Conservation (phyloP, 2,329 filamentous ascomycete genomes). For the Colletotrichum tropicale region DNA sequence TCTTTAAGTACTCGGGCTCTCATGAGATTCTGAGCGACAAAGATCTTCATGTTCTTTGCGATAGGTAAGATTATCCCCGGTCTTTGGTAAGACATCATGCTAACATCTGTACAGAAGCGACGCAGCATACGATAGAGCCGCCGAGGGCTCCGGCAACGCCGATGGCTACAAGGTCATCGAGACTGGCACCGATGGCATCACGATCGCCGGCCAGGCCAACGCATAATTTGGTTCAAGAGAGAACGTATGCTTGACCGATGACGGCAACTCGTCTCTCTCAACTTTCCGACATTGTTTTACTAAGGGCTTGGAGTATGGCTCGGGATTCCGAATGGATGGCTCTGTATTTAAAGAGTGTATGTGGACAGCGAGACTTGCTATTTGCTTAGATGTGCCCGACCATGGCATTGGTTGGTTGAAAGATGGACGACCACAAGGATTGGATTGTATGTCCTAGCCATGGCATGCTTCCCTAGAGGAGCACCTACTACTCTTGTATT, state of each 20-base stretch:
- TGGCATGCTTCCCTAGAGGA: not conserved
- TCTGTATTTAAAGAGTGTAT: not conserved
- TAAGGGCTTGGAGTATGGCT: not conserved
- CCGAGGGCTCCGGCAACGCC: constrained; percentile 76
- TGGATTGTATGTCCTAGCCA: not conserved
- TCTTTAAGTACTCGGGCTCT: constrained; percentile 63
- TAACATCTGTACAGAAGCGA: constrained; percentile 49
- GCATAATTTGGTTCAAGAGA: not conserved
- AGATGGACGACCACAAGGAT: not conserved
- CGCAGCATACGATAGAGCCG: constrained; percentile 71
- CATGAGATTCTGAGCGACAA: constrained; percentile 73
- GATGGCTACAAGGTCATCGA: constrained; percentile 80
- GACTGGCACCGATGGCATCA: constrained; percentile 64
- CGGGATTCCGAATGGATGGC: not conserved
- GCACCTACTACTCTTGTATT: not conserved
- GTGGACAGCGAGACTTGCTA: not conserved
- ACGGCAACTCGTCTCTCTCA: not conserved
- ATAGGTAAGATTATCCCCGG: constrained; percentile 52
- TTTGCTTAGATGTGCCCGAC: not conserved
- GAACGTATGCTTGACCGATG: not conserved
- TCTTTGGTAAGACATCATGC: not conserved
- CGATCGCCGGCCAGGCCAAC: not conserved
- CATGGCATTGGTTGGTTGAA: not conserved
- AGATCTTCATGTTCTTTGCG: constrained; percentile 80
- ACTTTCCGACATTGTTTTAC: not conserved